Evolutionary conservation across 2,329 filamentous ascomycete species (phyloP), one percentile per base, ranked within the genome.

Genomic region (Sporothrix dimorphospora): DNA sequence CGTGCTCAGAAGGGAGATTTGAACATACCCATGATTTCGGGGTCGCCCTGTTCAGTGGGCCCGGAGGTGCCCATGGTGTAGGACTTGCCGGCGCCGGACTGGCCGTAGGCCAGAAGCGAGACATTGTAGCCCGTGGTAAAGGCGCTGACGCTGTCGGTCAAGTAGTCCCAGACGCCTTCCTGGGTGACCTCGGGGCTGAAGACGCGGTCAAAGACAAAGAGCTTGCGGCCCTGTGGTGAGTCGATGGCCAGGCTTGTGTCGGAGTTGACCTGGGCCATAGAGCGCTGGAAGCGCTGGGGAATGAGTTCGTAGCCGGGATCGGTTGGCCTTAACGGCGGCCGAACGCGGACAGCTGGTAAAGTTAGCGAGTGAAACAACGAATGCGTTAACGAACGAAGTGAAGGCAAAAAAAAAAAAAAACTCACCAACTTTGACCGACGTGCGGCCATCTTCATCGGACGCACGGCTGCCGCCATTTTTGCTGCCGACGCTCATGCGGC

Each of bases 111-210:
- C 77, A 99, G 85, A 67, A 99, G 89, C 3, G 96, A 99, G 72
- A 99, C 96, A 88, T 99, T 99, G 87, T 98, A 99, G 71, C 96
- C 96, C 79, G 98, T 94, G 1, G 96, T 85, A 77, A 99, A 99
- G 2, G 94, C 93, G 77, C 87, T 89, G 76, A 98, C 92, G 77
- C 94, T 97, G 76, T 99, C 96, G 74, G 89, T 89, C 66, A 99
- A 85, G 78, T 99, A 99, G 63, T 97, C 92, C 93, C 95, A 99
- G 63, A 99, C 84, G 63, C 94, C 95, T 76, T 96, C 92, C 80
- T 99, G 96, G 73, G 89, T 87, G 8, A 94, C 87, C 1, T 96
- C 91, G 77, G 94, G 90, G 42, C 90, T 88, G 79, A 99, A 99
- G 5, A 99, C 94, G 74, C 94, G 91, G 82, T 99, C 96, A 79